These are phyloP conservation scores for Phytophthora kernoviae DNA, from an alignment of 352 stramenopile species.

Conservation along the genomic window DNA sequence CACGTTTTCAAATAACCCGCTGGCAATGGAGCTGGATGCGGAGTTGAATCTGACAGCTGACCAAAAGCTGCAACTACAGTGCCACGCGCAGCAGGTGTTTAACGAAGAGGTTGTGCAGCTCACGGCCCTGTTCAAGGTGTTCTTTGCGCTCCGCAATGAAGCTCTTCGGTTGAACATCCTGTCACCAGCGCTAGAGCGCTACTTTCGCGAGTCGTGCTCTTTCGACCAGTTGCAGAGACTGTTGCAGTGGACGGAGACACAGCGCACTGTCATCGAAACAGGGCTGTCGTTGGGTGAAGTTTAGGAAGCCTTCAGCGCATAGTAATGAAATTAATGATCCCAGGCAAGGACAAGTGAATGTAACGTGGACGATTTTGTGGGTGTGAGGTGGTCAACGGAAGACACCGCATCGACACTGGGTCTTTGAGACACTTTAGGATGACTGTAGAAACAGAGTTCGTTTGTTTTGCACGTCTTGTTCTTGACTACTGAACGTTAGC, in stretches of 20 bases:
- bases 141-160: constrained; percentile 71
- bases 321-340: constrained; percentile 30
- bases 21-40: constrained; percentile 47
- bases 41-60: constrained; percentile 54
- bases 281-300: constrained; percentile 39
- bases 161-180: constrained; percentile 71
- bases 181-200: constrained; percentile 67
- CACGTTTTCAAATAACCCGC: constrained; percentile 44
- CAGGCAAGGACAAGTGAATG: constrained; percentile 1
- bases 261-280: constrained; percentile 61
- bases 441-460: not conserved
- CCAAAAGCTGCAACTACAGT: constrained; percentile 71
- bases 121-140: constrained; percentile 82
- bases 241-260: constrained; percentile 77
- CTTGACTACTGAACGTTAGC: not conserved
- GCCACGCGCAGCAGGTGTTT: constrained; percentile 65
- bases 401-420: not conserved
- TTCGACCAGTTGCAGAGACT: constrained; percentile 77
- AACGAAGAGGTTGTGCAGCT: constrained; percentile 63
- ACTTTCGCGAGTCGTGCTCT: constrained; percentile 70
- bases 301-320: constrained; percentile 13
- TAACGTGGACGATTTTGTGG: constrained; percentile 25
- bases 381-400: constrained; percentile 1
- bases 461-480: not conserved
- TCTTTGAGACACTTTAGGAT: not conserved